Conservation (phyloP, 257 asterid genomes). For the Haberlea rhodopensis region DNA sequence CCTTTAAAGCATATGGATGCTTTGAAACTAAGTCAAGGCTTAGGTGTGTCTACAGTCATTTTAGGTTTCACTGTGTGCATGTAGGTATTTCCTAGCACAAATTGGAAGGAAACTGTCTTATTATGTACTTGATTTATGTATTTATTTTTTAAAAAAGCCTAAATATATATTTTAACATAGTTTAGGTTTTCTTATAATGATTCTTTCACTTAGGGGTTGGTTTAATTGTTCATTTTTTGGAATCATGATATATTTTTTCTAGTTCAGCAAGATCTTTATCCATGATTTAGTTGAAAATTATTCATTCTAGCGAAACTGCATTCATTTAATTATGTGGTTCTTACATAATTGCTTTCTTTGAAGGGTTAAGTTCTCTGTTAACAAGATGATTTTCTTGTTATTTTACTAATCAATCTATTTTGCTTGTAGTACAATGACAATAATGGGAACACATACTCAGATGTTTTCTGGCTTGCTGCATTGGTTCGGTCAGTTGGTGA, state of each 20-base stretch:
- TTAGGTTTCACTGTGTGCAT: neutral
- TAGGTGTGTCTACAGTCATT: conserved; percentile 13
- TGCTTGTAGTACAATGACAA: conserved; percentile 82
- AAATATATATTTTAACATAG: neutral
- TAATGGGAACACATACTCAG: conserved; percentile 88
- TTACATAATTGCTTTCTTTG: neutral
- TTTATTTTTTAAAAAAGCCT: neutral
- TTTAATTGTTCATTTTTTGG: neutral
- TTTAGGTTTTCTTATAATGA: neutral
- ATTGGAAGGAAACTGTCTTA: conserved; percentile 4
- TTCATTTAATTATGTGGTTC: conserved; percentile 1
- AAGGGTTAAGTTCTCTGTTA: neutral
- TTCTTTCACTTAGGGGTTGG: neutral
- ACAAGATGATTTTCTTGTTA: conserved; percentile 7
- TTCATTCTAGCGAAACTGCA: conserved; percentile 6
- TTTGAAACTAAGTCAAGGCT: neutral
- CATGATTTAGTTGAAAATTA: neutral
- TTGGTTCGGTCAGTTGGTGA: conserved; percentile 91
- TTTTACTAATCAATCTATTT: neutral
- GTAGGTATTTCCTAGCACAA: conserved; percentile 6
- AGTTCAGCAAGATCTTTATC: neutral
- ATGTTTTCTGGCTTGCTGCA: conserved; percentile 94
- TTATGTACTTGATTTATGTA: conserved; percentile 4
- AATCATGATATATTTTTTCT: neutral
- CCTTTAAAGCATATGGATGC: neutral